Evolutionary conservation across 306 rosid genomes (phyloP).

Genomic region (Heteromeles arbutifolia): DNA sequence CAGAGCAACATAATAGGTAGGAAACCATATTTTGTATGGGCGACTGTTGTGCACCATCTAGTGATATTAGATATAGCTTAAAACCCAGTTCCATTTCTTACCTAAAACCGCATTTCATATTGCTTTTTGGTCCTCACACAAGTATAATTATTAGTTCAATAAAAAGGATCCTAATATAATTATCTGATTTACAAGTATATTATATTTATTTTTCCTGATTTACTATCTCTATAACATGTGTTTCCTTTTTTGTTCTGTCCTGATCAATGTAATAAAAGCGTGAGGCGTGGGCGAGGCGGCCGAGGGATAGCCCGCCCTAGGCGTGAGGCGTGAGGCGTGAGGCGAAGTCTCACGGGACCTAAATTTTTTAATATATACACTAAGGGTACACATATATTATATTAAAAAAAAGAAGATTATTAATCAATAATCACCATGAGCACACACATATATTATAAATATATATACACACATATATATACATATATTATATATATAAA

Average conservation of each 20-base stretch:
- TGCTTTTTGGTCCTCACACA: background rate
- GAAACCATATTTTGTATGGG: background rate
- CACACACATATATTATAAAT: too few relatives aligned
- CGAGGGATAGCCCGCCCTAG: too few relatives aligned
- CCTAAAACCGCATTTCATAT: background rate
- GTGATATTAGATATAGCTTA: background rate
- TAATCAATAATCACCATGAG: too few relatives aligned
- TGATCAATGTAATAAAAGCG: background rate
- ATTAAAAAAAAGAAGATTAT: too few relatives aligned
- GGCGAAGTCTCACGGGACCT: too few relatives aligned
- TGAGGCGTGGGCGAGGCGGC: too few relatives aligned
- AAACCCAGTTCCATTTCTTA: background rate
- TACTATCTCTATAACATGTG: background rate
- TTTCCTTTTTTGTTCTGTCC: background rate
- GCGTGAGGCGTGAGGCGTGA: too few relatives aligned
- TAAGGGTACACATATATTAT: too few relatives aligned
- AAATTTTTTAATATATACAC: too few relatives aligned
- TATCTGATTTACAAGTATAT: background rate
- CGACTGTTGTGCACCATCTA: background rate
- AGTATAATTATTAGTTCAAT: background rate
- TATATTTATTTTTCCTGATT: background rate
- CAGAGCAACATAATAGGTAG: slow-evolving; percentile 85
- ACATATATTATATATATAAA: too few relatives aligned
- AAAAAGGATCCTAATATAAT: background rate
- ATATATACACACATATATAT: too few relatives aligned